Percentiles rank a stretch among this genome's conserved stretches.
Conservation (phyloP, 106 monocot species). For the Allium fistulosum region DNA sequence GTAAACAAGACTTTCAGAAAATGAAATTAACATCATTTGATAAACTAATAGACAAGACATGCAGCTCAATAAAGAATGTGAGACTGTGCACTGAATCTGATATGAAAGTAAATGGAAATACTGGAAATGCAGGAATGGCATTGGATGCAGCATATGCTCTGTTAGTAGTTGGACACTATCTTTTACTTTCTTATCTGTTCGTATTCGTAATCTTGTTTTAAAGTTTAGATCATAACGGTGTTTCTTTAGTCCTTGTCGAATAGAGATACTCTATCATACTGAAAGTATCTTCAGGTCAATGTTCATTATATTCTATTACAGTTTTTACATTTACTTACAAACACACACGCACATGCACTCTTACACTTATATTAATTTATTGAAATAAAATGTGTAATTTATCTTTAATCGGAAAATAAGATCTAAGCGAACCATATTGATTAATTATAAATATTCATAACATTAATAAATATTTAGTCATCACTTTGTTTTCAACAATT, state of each 20-base stretch:
- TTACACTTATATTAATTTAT: too few relatives aligned
- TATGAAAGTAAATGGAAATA: conserved; percentile 34
- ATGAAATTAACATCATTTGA: conserved; percentile 89
- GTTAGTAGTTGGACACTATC: not conserved
- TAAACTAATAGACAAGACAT: conserved; percentile 71
- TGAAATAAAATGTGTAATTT: too few relatives aligned
- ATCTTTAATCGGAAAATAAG: too few relatives aligned
- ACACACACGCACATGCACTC: too few relatives aligned
- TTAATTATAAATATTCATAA: too few relatives aligned
- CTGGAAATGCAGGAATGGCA: conserved; percentile 71
- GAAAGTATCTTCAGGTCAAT: too few relatives aligned
- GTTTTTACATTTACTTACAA: too few relatives aligned
- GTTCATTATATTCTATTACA: too few relatives aligned
- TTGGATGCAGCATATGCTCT: conserved; percentile 90
- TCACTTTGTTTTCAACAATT: too few relatives aligned
- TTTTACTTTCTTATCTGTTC: not conserved
- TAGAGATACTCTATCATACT: too few relatives aligned
- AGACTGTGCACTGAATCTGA: conserved; percentile 65
- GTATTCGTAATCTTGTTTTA: not conserved
- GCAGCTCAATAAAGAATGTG: conserved; percentile 81
- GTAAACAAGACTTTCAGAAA: conserved; percentile 73
- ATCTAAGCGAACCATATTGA: too few relatives aligned
- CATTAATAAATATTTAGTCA: too few relatives aligned
- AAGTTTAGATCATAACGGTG: not conserved
- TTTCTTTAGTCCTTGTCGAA: not conserved